A percentile compares a stretch with the other conserved stretches of the same genome.
Conservation (phyloP, 345 rosid species). For the Syzygium jambos region DNA sequence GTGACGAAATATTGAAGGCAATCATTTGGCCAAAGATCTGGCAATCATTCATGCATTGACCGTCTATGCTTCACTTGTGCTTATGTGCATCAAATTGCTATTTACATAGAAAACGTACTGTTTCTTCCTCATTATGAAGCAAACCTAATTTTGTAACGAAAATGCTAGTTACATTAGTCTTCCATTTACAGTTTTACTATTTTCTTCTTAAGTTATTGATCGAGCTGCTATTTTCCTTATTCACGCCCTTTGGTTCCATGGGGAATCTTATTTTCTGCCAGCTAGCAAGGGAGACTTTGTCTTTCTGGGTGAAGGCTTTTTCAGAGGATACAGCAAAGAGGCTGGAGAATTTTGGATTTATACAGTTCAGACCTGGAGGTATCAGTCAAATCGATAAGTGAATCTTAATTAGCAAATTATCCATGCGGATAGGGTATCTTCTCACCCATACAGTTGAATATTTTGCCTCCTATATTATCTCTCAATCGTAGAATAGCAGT, state of each 20-base stretch:
- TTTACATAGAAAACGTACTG: not conserved
- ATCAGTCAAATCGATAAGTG: not conserved
- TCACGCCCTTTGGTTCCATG: not conserved
- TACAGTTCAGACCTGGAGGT: conserved; percentile 98
- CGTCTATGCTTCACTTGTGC: not conserved
- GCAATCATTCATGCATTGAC: not conserved
- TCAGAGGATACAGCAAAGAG: conserved; percentile 97
- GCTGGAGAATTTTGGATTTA: conserved; percentile 91
- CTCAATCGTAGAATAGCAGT: not conserved
- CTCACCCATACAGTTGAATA: not conserved
- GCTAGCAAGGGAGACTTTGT: conserved; percentile 92
- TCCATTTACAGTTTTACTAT: not conserved
- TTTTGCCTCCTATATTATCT: not conserved
- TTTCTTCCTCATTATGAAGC: not conserved
- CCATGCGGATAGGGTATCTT: not conserved
- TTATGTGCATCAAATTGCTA: not conserved
- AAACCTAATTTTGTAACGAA: not conserved
- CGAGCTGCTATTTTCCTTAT: not conserved
- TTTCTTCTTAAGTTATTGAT: not conserved
- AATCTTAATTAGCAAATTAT: not conserved
- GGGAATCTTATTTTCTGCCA: conserved; percentile 19
- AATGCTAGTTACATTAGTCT: not conserved
- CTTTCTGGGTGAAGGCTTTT: conserved; percentile 99
- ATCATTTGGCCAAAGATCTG: not conserved
- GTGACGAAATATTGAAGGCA: not conserved